Conservation (phyloP, 768 basidiomycete species). For the Boletus subparvulus region DNA sequence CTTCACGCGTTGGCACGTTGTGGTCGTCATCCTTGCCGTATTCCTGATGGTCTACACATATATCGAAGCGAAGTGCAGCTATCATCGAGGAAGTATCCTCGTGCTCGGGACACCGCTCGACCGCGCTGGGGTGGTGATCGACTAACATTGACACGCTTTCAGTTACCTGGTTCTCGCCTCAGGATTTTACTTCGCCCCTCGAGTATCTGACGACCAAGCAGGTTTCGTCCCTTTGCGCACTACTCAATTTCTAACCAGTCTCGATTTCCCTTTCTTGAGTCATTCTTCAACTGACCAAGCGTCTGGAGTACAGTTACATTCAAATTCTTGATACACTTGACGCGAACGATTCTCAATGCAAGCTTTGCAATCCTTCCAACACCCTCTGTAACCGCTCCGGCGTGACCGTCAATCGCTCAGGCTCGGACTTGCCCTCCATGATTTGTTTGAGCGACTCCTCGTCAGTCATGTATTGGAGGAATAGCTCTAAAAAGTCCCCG, state of each 20-base stretch:
- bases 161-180: too few relatives aligned
- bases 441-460: slow-evolving; percentile 49
- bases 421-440: slow-evolving; percentile 54
- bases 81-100: too few relatives aligned
- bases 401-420: slow-evolving; percentile 54
- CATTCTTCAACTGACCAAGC: slow-evolving; percentile 4
- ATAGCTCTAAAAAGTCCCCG: slow-evolving; percentile 78
- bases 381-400: slow-evolving; percentile 34
- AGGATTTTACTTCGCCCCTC: too few relatives aligned
- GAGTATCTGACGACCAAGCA: too few relatives aligned
- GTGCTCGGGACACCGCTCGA: too few relatives aligned
- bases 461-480: slow-evolving; percentile 45
- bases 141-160: too few relatives aligned
- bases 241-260: neutral
- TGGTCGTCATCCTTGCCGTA: too few relatives aligned
- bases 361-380: neutral
- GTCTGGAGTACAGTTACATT: slow-evolving; percentile 17
- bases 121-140: too few relatives aligned
- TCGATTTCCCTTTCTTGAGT: neutral
- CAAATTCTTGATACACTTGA: slow-evolving; percentile 15
- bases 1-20: too few relatives aligned
- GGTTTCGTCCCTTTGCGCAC: too few relatives aligned
- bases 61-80: too few relatives aligned
- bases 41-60: too few relatives aligned
- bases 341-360: neutral